Conservation (phyloP, 495 filamentous ascomycete genomes). For the Trichoderma virens region DNA sequence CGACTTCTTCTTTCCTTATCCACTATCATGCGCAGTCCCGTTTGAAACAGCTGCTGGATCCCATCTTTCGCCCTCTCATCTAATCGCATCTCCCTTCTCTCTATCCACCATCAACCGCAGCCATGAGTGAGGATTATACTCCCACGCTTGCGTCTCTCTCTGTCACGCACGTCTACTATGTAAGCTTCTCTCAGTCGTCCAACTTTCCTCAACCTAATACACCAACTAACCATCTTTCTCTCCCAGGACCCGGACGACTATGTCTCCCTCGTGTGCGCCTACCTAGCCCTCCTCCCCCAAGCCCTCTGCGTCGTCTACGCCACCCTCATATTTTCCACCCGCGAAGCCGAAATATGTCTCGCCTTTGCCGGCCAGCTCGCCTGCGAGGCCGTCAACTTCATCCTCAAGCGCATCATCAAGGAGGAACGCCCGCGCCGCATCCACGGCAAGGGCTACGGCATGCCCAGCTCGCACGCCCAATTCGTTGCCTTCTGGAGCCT, state of each 20-base stretch:
- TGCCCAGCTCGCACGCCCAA: constrained; percentile 97
- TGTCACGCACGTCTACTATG: constrained; percentile 94
- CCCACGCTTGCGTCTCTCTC: constrained; percentile 75
- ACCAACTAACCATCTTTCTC: constrained; percentile 2
- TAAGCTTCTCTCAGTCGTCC: constrained; percentile 29
- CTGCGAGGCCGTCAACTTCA: constrained; percentile 91
- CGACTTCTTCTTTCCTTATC: background rate
- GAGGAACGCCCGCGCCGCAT: constrained; percentile 73
- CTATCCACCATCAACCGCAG: background rate
- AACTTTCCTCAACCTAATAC: background rate
- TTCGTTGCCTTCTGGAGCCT: constrained; percentile 86
- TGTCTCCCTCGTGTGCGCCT: constrained; percentile 80
- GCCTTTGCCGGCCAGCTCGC: constrained; percentile 89
- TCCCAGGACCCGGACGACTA: constrained; percentile 78
- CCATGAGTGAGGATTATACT: constrained; percentile 52
- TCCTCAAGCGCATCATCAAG: constrained; percentile 81
- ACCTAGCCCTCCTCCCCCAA: constrained; percentile 88
- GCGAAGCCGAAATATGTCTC: constrained; percentile 81
- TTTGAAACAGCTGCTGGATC: too few relatives aligned
- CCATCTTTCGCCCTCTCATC: too few relatives aligned
- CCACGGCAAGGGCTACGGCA: constrained; percentile 94
- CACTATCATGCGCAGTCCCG: background rate
- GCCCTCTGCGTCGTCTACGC: constrained; percentile 82
- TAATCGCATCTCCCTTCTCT: too few relatives aligned
- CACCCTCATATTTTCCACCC: constrained; percentile 79